A percentile compares a stretch with the other conserved stretches of the same genome.
Evolutionary conservation across 371 early-diverging fungal species (phyloP).

Genomic region (Lichtheimia corymbifera): DNA sequence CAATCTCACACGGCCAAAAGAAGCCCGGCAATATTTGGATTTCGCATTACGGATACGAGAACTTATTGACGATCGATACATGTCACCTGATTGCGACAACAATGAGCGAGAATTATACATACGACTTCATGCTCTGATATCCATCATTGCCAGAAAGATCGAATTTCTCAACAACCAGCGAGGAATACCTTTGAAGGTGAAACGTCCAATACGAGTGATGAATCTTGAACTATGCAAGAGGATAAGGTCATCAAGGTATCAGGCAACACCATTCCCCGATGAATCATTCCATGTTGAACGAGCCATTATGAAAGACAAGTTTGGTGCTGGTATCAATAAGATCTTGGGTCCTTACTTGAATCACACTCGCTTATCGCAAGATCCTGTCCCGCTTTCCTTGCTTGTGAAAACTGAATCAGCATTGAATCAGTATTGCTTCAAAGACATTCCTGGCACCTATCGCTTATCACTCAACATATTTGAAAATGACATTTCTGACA

Average conservation of each 20-base stretch:
- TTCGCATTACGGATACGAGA: constrained; percentile 36
- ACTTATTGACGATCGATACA: constrained; percentile 19
- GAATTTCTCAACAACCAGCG: constrained; percentile 31
- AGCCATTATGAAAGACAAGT: constrained; percentile 26
- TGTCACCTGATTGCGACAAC: constrained; percentile 2
- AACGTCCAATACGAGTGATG: neutral
- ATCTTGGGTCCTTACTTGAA: constrained; percentile 19
- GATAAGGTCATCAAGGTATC: constrained; percentile 13
- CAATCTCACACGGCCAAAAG: constrained; percentile 33
- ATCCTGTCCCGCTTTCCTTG: constrained; percentile 26
- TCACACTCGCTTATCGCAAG: constrained; percentile 21
- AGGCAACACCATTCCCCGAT: constrained; percentile 22
- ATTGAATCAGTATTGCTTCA: constrained; percentile 22
- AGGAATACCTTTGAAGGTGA: constrained; percentile 23
- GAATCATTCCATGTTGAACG: constrained; percentile 21
- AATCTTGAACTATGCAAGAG: neutral
- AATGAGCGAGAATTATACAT: constrained; percentile 37
- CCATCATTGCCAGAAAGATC: constrained; percentile 12
- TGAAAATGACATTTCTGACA: constrained; percentile 29
- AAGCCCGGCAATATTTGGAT: constrained; percentile 34
- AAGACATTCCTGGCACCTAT: constrained; percentile 19
- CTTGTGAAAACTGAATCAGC: constrained; percentile 27
- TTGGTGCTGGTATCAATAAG: constrained; percentile 5
- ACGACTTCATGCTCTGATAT: constrained; percentile 27
- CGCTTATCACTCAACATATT: constrained; percentile 24